Evolutionary conservation across 108 stramenopile species (phyloP).

Genomic region (Nitzschia inconspicua): DNA sequence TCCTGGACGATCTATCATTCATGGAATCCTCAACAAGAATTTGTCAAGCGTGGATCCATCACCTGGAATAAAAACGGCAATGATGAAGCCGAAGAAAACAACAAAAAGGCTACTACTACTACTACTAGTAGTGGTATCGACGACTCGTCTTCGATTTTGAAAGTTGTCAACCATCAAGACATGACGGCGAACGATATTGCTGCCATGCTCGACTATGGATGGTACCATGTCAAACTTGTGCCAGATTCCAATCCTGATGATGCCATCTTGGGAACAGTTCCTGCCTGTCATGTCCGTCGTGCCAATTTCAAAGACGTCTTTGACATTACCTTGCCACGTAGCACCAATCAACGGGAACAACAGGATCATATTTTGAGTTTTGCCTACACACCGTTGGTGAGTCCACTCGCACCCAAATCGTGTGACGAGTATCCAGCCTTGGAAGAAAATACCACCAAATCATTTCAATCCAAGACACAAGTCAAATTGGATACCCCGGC

Average conservation of each 20-base stretch:
- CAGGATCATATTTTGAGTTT: conserved; percentile 52
- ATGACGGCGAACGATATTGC: conserved; percentile 10
- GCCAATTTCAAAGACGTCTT: conserved; percentile 79
- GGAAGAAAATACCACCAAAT: conserved; percentile 9
- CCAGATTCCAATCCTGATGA: neutral
- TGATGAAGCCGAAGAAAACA: neutral
- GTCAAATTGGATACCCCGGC: conserved; percentile 67
- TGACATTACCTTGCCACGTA: conserved; percentile 49
- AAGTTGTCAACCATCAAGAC: conserved; percentile 14
- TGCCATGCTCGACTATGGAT: conserved; percentile 30
- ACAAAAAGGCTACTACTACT: neutral
- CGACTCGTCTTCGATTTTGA: neutral
- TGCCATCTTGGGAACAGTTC: conserved; percentile 41
- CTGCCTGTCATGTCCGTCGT: conserved; percentile 48
- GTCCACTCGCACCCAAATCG: conserved; percentile 69
- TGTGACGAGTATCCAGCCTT: conserved; percentile 44
- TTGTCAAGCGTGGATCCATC: conserved; percentile 25
- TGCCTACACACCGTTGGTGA: conserved; percentile 70
- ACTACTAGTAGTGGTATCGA: too few species aligned
- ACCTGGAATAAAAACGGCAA: neutral
- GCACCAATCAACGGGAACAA: neutral
- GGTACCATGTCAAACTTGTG: conserved; percentile 51
- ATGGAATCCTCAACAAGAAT: conserved; percentile 25
- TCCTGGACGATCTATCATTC: conserved; percentile 46
- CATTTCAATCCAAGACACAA: conserved; percentile 54